Conservation (phyloP, 148 eudicot genomes). For the Vaccinium vitisidaea region DNA sequence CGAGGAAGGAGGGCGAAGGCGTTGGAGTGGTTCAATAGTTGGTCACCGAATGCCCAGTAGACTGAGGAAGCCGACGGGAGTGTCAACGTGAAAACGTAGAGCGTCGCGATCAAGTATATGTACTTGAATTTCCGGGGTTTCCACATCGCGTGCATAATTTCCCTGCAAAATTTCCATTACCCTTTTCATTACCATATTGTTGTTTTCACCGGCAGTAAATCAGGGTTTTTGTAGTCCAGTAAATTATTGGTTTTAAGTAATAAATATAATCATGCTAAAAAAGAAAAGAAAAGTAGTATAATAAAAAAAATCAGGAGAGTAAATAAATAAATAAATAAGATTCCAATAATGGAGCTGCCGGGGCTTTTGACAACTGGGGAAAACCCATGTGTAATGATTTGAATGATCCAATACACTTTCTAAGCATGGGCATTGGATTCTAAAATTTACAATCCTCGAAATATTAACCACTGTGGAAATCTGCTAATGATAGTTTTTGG, state of each 20-base stretch:
- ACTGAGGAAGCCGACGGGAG: constrained; percentile 74
- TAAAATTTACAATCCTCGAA: not conserved
- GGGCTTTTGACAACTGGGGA: not conserved
- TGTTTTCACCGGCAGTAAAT: too few relatives aligned
- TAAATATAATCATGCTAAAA: too few relatives aligned
- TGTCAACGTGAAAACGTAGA: constrained; percentile 77
- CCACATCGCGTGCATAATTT: constrained; percentile 81
- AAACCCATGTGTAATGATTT: not conserved
- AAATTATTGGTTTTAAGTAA: too few relatives aligned
- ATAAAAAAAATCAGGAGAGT: too few relatives aligned
- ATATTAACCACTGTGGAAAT: not conserved
- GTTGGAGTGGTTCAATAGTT: constrained; percentile 8
- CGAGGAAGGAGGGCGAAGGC: constrained; percentile 13
- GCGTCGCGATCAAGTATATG: constrained; percentile 71
- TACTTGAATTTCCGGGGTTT: constrained; percentile 87
- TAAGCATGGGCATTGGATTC: constrained; percentile 2
- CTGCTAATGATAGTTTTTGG: too few relatives aligned
- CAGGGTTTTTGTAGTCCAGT: too few relatives aligned
- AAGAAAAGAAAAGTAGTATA: too few relatives aligned
- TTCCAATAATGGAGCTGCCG: not conserved
- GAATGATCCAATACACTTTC: not conserved
- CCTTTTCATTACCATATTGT: too few relatives aligned
- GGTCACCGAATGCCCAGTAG: constrained; percentile 63
- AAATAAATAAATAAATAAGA: too few relatives aligned
- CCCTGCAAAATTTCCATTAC: constrained; percentile 35